phyloP scores from a whole-genome alignment of 2,329 filamentous ascomycete species.

The Ascochyta rabiei region DNA sequence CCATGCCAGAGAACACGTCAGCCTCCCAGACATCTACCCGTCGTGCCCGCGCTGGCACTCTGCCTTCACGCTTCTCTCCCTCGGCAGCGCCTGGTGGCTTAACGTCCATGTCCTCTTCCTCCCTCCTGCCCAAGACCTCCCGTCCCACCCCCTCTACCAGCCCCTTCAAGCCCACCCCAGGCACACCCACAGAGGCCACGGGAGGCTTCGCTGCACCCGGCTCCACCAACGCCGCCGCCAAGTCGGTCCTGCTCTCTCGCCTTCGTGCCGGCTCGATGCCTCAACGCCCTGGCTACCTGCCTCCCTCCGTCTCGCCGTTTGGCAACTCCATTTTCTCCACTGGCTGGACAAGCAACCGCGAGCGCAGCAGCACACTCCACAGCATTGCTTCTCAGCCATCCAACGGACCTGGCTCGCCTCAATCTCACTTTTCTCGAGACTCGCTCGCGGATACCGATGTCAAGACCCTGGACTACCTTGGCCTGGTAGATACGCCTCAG shows the following conservation, averaged over 20 bases:
- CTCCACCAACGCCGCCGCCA: conserved; percentile 59
- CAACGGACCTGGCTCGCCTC: conserved; percentile 86
- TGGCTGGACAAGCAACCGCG: conserved; percentile 80
- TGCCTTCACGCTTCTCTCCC: conserved; percentile 92
- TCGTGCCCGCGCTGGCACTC: conserved; percentile 87
- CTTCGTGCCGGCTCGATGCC: conserved; percentile 94
- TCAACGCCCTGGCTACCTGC: conserved; percentile 75
- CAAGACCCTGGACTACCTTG: conserved; percentile 92
- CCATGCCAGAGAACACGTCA: conserved; percentile 65
- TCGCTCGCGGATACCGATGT: conserved; percentile 86
- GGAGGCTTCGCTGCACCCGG: conserved; percentile 47
- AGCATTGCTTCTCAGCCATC: conserved; percentile 87
- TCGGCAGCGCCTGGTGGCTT: conserved; percentile 68
- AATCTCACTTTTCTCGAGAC: conserved; percentile 84
- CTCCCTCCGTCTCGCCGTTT: conserved; percentile 68
- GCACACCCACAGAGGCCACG: conserved; percentile 46
- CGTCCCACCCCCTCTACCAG: conserved; percentile 86
- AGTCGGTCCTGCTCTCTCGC: conserved; percentile 79
- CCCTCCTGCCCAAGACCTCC: conserved; percentile 75
- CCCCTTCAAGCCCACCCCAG: conserved; percentile 74
- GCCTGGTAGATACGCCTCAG: conserved; percentile 91
- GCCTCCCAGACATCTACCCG: conserved; percentile 70
- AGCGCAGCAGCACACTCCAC: conserved; percentile 84
- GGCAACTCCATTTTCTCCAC: conserved; percentile 87
- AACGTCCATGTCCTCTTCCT: conserved; percentile 48